Evolutionary conservation across 1,284 basidiomycete genomes (phyloP).

Genomic region (Takashimella koratensis): DNA sequence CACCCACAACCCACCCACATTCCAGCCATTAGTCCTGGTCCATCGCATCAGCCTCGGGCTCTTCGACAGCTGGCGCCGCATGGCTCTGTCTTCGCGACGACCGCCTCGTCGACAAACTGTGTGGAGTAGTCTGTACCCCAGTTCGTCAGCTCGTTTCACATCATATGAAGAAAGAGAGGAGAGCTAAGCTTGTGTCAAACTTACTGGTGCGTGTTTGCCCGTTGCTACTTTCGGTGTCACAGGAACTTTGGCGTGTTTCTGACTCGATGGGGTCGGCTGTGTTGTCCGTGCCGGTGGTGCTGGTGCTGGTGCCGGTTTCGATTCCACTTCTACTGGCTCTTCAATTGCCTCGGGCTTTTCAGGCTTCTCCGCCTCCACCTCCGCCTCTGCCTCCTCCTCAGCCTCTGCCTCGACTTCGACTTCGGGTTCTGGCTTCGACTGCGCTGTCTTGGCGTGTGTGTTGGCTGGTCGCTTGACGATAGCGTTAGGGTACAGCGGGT

Average conservation of each 20-base stretch:
- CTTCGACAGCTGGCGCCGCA: not conserved
- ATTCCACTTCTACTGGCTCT: not conserved
- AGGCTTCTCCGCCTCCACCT: not conserved
- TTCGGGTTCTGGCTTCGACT: not conserved
- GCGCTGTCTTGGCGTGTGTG: constrained; percentile 28
- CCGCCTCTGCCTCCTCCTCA: not conserved
- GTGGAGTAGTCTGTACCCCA: constrained; percentile 26
- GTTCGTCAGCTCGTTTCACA: not conserved
- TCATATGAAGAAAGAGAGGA: not conserved
- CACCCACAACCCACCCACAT: not conserved
- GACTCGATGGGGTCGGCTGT: not conserved
- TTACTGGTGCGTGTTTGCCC: constrained; percentile 24
- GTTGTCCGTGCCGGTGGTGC: not conserved
- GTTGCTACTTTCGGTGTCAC: not conserved
- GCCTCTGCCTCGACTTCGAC: not conserved
- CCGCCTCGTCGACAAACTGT: constrained; percentile 27
- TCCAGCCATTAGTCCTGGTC: not conserved
- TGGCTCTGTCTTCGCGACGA: constrained; percentile 23
- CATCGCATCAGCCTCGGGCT: not conserved
- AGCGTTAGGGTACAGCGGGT: constrained; percentile 43
- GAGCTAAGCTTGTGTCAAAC: not conserved
- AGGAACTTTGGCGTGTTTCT: not conserved
- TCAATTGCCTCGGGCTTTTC: not conserved
- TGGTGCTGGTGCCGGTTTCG: not conserved
- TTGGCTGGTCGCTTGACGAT: constrained; percentile 39